Evolutionary conservation across 2,329 filamentous ascomycete species (phyloP), one percentile per base, ranked within the genome.

Genomic region (Gaeumannomyces tritici): DNA sequence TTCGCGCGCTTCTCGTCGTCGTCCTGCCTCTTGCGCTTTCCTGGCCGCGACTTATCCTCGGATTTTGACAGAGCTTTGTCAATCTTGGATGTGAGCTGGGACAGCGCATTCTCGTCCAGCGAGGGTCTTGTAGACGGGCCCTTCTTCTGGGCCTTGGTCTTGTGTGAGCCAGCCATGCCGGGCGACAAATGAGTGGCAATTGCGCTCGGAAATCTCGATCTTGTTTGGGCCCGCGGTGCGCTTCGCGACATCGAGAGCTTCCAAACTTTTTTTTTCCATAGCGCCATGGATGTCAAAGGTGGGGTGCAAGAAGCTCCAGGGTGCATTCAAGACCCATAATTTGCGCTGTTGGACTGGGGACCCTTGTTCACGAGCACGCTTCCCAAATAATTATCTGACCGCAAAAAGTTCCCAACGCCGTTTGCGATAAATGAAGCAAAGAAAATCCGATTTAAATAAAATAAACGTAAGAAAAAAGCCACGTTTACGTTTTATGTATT

Each of bases 31-130:
- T 73, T 76, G 56, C 64, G 66, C 66, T 75, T 73, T 64, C 76
- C 60, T 64, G 62, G 57, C 59, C 66, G 65, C 66, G 71, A 56
- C 63, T 67, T 65, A 63, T 72, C 66, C 64, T 75, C 75, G 56
- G 72, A 67, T 57, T 73, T 70, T 51, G 73, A 70, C 65, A 87
- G 75, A 62, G 77, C 78, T 67, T 80, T 76, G 67, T 86, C 82
- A 65, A 87, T 83, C 69, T 79, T 81, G 42, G 79, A 77, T 6
- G 83, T 86, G 68, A 87, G 71, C 64, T 80, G 76, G 9, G 77
- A 76, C 63, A 87, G 72, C 7, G 81, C 75, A 51, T 76, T 73
- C 64, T 82, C 77, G 65, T 84, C 77, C 64, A 87, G 81, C n/a
- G 64, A 63, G 28, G 67, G 64, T 60, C 62, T 68, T 54, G 62